Evolutionary conservation across 176 grass and related monocot species (phyloP).

Genomic region (Hsuehochloa calcarea): DNA sequence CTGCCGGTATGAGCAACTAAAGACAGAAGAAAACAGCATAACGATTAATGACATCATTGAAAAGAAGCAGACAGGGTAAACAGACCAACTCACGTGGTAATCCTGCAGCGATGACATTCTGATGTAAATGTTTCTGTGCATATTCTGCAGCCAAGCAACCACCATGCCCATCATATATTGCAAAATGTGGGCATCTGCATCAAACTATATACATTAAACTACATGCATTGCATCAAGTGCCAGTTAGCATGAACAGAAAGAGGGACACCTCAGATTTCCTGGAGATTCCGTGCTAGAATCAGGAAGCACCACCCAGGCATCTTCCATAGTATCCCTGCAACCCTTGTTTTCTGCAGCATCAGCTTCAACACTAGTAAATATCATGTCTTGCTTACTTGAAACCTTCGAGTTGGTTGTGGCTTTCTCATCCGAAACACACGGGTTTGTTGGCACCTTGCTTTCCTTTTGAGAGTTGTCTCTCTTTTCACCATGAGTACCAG

Average conservation of each 20-base stretch:
- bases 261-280: slow-evolving; percentile 60
- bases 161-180: slow-evolving; percentile 89
- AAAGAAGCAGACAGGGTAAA: slow-evolving; percentile 52
- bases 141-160: slow-evolving; percentile 78
- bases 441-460: not conserved
- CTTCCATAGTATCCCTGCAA: slow-evolving; percentile 84
- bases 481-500: slow-evolving; percentile 23
- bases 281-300: slow-evolving; percentile 44
- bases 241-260: not conserved
- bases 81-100: slow-evolving; percentile 99
- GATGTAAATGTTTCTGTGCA: slow-evolving; percentile 76
- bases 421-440: slow-evolving; percentile 10
- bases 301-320: slow-evolving; percentile 73
- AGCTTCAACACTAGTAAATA: slow-evolving; percentile 57
- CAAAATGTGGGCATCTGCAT: slow-evolving; percentile 76
- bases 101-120: slow-evolving; percentile 76
- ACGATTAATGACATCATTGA: not conserved
- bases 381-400: slow-evolving; percentile 13
- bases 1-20: not conserved
- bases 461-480: not conserved
- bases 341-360: slow-evolving; percentile 85
- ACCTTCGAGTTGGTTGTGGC: slow-evolving; percentile 20
- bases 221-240: not conserved
- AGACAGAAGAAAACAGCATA: not conserved
- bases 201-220: not conserved